Conservation (phyloP, 306 rosid genomes). For the Fragaria iinumae region DNA sequence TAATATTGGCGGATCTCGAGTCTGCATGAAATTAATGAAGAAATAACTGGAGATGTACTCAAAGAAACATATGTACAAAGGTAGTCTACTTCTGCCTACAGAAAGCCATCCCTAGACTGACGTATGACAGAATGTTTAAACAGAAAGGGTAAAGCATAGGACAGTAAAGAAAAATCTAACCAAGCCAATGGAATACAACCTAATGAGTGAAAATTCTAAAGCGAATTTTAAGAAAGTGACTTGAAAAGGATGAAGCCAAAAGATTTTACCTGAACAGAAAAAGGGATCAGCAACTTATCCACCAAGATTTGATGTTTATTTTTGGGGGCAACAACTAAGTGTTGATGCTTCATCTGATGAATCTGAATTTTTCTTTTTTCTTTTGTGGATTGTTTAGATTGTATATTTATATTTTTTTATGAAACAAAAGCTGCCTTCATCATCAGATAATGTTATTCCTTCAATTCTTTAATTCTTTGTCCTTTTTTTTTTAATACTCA, state of each 20-base stretch:
- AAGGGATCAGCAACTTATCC: background rate
- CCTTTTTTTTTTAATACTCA: background rate
- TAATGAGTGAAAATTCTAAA: background rate
- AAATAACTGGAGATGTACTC: background rate
- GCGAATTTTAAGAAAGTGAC: background rate
- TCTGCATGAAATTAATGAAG: constrained; percentile 4
- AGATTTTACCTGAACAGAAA: background rate
- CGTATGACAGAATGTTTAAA: background rate
- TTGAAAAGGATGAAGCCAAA: background rate
- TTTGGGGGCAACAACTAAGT: background rate
- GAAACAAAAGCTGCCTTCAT: background rate
- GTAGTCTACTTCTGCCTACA: no score
- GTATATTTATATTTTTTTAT: background rate
- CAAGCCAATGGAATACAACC: background rate
- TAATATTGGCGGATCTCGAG: constrained; percentile 17
- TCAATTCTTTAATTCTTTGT: background rate
- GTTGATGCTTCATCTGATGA: background rate
- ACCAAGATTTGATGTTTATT: background rate
- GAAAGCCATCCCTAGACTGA: background rate
- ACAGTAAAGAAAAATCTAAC: background rate
- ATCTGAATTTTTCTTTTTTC: background rate
- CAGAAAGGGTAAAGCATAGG: background rate
- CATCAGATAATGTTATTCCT: background rate
- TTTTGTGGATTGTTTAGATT: background rate
- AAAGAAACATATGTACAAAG: background rate